Percentiles rank a stretch among this genome's conserved stretches.
Evolutionary conservation across 129 eudicot genomes (phyloP).

Genomic region (Scalesia atractyloides): DNA sequence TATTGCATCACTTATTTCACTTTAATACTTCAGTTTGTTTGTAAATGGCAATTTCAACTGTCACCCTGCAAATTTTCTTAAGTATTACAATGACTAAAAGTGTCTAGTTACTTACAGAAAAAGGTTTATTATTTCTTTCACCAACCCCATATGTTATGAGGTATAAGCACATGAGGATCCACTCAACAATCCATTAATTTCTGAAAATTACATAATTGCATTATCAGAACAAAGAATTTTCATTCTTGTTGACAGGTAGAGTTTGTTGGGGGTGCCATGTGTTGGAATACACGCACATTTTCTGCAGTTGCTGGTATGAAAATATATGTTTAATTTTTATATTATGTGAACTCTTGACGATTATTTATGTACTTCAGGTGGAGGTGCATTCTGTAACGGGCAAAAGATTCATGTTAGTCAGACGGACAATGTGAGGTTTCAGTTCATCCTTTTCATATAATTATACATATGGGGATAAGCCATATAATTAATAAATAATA

Average conservation of each 20-base stretch:
- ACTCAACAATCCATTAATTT: background rate
- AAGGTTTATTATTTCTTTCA: conserved; percentile 10
- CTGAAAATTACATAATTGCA: conserved; percentile 2
- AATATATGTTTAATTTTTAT: conserved; percentile 20
- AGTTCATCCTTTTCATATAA: conserved; percentile 3
- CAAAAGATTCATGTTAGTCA: conserved; percentile 77
- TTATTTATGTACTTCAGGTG: conserved; percentile 50
- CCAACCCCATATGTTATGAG: background rate
- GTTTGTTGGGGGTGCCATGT: conserved; percentile 97
- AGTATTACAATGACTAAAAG: background rate
- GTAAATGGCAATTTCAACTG: background rate
- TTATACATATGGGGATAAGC: background rate
- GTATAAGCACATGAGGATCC: conserved; percentile 9
- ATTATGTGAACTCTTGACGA: conserved; percentile 7
- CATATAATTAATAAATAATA: background rate
- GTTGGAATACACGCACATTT: conserved; percentile 94
- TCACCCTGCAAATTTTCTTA: background rate
- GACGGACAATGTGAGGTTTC: conserved; percentile 69
- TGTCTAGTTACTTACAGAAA: background rate
- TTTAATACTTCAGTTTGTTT: conserved; percentile 8
- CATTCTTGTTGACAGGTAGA: conserved; percentile 66
- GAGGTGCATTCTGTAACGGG: conserved; percentile 95
- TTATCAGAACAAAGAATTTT: background rate
- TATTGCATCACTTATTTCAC: conserved; percentile 11
- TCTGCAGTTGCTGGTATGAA: conserved; percentile 91